Base-by-base conservation (phyloP, 2,329 filamentous ascomycete genomes). In the Mycosphaerella sp. region DNA sequence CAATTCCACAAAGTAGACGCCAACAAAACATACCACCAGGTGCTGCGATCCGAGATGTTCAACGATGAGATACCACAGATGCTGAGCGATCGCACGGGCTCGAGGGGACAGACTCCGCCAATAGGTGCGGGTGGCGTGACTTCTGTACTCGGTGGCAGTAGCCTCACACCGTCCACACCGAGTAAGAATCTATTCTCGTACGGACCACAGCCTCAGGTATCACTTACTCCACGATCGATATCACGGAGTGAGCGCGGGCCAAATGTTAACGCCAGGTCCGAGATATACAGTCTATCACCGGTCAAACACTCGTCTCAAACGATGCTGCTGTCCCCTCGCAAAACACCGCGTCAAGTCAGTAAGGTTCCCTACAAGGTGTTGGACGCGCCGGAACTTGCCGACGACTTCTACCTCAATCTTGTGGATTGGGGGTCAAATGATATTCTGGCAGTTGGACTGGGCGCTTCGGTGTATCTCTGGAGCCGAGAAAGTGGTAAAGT, bases 351-450 rank as follows among this genome's bases (percentile, higher is more conserved):
- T 59, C 86, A 88, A 27, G 89, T 98, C 16, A 91, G 88, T 70
- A 97, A 97, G 69, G 91, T 97, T 0, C 93, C 93, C 0, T 98
- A 94, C 72, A 98, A 98, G 70, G 93, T 98, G 1, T 77, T 98
- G 8, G 93, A 98, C 73, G 93, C 93, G 0, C 93, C 93, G 1
- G 93, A 97, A 66, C 74, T 98, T 41, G 90, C 91, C 25, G 93
- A 98, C 64, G 93, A 98, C 66, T 98, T 97, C 69, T 98, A 98
- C 64, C 77, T 98, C 32, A 98, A 98, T 64, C 75, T 98, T 21
- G 91, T 98, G 2, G 93, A 98, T 65, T 98, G 93, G 93, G 93
- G 93, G 39, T 94, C 88, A 62, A 89, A 87, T 60, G 95, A 97
- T 68, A 86, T 95, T 7, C 77, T 98, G 9, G 93, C 91, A 6